Percentiles rank a stretch among this genome's conserved stretches.
phyloP scores from a whole-genome alignment of 2,329 filamentous ascomycete genomes.

The Emericellopsis cladophorae region DNA sequence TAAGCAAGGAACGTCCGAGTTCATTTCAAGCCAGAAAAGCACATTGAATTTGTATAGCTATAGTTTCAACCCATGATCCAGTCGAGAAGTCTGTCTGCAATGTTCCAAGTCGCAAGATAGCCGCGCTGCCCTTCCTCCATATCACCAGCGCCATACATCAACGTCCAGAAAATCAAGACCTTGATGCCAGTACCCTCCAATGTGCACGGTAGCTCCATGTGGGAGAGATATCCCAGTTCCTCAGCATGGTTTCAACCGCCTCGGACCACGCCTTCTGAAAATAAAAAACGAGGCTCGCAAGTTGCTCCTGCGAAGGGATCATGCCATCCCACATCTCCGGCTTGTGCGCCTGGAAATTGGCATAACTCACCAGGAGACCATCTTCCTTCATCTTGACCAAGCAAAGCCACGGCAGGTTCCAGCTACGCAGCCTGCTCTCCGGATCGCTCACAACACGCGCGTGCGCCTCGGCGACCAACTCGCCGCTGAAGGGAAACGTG shows the following conservation, averaged over 20 bases:
- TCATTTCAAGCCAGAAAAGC: too few species aligned
- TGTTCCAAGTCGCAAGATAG: too few species aligned
- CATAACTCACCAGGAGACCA: constrained; percentile 47
- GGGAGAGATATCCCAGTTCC: constrained; percentile 54
- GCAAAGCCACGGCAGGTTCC: constrained; percentile 67
- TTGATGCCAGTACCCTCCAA: too few species aligned
- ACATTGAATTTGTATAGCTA: too few species aligned
- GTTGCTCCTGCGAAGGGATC: constrained; percentile 40
- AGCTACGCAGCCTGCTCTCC: constrained; percentile 49
- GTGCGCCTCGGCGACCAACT: constrained; percentile 53
- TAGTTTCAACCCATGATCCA: too few species aligned
- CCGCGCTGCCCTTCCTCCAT: too few species aligned
- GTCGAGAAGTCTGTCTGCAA: too few species aligned
- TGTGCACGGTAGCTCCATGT: constrained; percentile 28
- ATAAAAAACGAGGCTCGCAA: constrained; percentile 44
- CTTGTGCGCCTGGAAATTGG: constrained; percentile 52
- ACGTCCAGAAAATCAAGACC: too few species aligned
- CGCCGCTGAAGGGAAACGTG: constrained; percentile 54
- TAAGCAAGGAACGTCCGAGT: too few species aligned
- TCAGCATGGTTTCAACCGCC: constrained; percentile 52
- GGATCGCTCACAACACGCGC: constrained; percentile 50
- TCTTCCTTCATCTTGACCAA: constrained; percentile 53
- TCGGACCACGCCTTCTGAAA: constrained; percentile 56
- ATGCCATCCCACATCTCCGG: constrained; percentile 59
- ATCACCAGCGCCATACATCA: too few species aligned